These are phyloP conservation scores for Echites panduratus DNA, from an alignment of 257 asterid species.

Conservation along the genomic window DNA sequence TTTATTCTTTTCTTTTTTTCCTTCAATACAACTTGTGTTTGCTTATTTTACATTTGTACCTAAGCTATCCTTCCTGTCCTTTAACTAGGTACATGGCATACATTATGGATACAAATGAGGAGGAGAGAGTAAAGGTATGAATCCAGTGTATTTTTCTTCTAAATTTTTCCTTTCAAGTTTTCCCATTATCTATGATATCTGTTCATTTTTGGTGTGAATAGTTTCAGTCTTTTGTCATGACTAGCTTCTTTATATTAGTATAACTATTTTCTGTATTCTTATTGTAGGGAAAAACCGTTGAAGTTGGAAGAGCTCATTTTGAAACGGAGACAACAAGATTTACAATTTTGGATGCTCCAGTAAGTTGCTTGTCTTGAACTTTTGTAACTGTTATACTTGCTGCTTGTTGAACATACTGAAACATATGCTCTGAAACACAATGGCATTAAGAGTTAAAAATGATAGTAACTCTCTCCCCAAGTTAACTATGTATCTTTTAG, in stretches of 20 bases:
- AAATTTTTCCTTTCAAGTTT: background rate
- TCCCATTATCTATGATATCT: background rate
- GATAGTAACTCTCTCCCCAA: background rate
- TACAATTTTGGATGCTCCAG: constrained; percentile 98
- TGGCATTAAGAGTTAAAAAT: background rate
- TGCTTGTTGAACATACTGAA: background rate
- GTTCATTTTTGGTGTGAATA: background rate
- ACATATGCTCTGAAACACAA: background rate
- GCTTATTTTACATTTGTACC: background rate
- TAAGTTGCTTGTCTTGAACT: constrained; percentile 21
- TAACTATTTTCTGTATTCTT: background rate
- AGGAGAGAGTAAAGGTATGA: constrained; percentile 86
- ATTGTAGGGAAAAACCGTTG: constrained; percentile 87
- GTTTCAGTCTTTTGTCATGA: background rate
- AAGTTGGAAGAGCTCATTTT: constrained; percentile 97
- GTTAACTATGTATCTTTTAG: background rate
- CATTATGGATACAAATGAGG: constrained; percentile 98
- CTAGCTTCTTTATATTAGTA: background rate
- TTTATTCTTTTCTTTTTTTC: background rate
- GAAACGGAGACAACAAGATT: constrained; percentile 93
- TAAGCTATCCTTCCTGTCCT: background rate
- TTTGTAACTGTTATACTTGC: background rate
- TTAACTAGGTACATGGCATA: constrained; percentile 88
- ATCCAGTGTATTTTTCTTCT: constrained; percentile 3
- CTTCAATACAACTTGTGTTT: background rate